Percentiles rank a stretch among this genome's conserved stretches.
phyloP scores from a whole-genome alignment of 805 yeast genomes.

The Lipomyces sp. region DNA sequence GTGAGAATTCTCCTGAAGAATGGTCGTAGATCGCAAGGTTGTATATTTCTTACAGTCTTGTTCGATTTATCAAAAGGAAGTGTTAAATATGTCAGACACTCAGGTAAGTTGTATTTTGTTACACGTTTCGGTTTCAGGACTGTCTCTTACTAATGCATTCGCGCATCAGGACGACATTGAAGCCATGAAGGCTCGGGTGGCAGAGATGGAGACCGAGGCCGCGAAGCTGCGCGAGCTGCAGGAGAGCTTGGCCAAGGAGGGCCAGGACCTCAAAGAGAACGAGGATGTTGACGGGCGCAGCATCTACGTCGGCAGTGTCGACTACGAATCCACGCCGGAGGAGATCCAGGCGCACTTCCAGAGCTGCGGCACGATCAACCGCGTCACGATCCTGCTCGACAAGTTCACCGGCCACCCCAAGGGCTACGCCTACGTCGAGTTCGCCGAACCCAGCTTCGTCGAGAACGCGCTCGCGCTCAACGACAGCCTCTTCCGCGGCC shows the following conservation, averaged over 20 bases:
- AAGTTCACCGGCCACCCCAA: conserved; percentile 76
- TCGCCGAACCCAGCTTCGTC: conserved; percentile 63
- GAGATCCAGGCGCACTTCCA: conserved; percentile 74
- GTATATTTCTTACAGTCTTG: no score
- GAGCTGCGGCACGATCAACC: conserved; percentile 65
- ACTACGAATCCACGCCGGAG: conserved; percentile 71
- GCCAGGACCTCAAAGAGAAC: conserved; percentile 45
- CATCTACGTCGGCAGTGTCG: conserved; percentile 81
- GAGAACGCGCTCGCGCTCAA: conserved; percentile 62
- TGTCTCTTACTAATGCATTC: neutral
- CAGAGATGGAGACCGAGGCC: conserved; percentile 61
- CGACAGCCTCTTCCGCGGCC: conserved; percentile 62
- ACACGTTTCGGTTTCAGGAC: neutral
- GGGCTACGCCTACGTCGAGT: conserved; percentile 81
- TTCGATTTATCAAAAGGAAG: no score
- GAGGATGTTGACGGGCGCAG: conserved; percentile 73
- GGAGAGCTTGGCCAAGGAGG: conserved; percentile 45
- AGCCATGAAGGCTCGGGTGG: conserved; percentile 46
- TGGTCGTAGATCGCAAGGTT: no score
- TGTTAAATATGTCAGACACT: conserved; percentile 15
- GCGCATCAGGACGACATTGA: conserved; percentile 23
- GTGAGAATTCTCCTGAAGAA: no score
- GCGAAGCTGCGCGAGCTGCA: conserved; percentile 60
- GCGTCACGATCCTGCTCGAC: conserved; percentile 75
- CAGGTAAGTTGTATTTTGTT: conserved; percentile 13